These are phyloP conservation scores for Saturnispora sekii DNA, from an alignment of 805 yeast species.

Conservation along the genomic window DNA sequence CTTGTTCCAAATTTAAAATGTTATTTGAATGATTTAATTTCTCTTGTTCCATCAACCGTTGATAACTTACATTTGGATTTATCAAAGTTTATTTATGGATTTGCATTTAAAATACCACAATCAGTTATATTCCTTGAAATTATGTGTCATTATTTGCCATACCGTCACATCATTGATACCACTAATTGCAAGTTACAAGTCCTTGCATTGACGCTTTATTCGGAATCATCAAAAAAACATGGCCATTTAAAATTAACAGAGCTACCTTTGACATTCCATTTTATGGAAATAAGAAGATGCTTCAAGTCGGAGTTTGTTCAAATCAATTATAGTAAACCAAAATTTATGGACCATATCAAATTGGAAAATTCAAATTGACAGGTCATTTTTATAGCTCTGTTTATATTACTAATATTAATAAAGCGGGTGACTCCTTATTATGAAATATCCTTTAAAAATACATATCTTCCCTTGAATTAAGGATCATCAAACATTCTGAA, in stretches of 20 bases:
- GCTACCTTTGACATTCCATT: conserved; percentile 1
- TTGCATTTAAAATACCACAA: conserved; percentile 1
- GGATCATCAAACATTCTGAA: too few species aligned
- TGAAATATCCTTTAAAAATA: too few species aligned
- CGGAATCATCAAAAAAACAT: conserved; percentile 1
- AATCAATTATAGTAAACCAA: background rate
- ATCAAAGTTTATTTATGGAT: conserved; percentile 3
- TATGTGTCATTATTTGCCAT: conserved; percentile 6
- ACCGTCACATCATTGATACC: conserved; percentile 1
- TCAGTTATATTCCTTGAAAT: conserved; percentile 3
- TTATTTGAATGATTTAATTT: background rate
- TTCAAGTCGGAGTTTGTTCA: conserved; percentile 6
- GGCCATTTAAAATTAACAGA: background rate
- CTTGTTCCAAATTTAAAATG: background rate
- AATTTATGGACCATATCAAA: background rate
- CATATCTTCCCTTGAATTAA: too few species aligned
- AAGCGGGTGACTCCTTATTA: too few species aligned
- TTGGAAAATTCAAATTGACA: background rate
- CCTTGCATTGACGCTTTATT: background rate
- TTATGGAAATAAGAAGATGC: conserved; percentile 7
- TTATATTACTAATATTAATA: too few species aligned
- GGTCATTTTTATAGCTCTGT: too few species aligned
- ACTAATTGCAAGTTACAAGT: background rate
- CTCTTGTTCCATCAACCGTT: background rate
- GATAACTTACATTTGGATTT: conserved; percentile 7